These are phyloP conservation scores for Ceratopteris richardii DNA, from an alignment of 75 land plant species.

Conservation along the genomic window DNA sequence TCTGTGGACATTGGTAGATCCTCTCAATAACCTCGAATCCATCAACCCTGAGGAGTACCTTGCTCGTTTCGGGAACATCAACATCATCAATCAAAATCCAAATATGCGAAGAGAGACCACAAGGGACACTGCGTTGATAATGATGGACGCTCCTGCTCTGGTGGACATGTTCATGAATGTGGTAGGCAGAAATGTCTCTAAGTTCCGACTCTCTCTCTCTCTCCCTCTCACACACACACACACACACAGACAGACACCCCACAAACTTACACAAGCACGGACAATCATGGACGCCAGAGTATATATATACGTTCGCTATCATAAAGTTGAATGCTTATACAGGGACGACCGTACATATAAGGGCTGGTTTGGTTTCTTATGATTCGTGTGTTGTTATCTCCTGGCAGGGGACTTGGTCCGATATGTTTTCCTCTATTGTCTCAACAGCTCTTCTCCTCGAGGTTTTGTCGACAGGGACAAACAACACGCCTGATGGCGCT, in stretches of 20 bases:
- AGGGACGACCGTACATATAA: no score
- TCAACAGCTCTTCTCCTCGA: constrained; percentile 15
- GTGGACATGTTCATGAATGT: constrained; percentile 74
- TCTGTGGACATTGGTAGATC: constrained; percentile 47
- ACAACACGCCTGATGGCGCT: constrained; percentile 3
- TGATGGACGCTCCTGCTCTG: constrained; percentile 52
- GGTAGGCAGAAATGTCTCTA: constrained; percentile 25
- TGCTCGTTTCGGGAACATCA: constrained; percentile 26
- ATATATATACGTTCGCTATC: no score
- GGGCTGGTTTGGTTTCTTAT: no score
- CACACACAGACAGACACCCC: not conserved
- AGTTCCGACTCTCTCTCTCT: not conserved
- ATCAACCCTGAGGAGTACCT: constrained; percentile 45
- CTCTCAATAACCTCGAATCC: constrained; percentile 21
- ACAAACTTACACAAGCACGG: not conserved
- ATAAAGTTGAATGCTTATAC: no score
- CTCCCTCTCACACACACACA: constrained; percentile 1
- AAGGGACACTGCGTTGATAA: constrained; percentile 49
- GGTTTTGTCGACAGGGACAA: constrained; percentile 5
- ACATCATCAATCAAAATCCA: constrained; percentile 10
- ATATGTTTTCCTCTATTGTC: constrained; percentile 10
- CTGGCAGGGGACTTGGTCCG: constrained; percentile 15
- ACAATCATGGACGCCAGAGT: no score
- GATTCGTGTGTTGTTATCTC: no score
- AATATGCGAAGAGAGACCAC: constrained; percentile 47